Percentiles rank a stretch among this genome's conserved stretches.
These are phyloP conservation scores for Glonium stellatum DNA, from an alignment of 495 filamentous ascomycete species.

Conservation along the genomic window DNA sequence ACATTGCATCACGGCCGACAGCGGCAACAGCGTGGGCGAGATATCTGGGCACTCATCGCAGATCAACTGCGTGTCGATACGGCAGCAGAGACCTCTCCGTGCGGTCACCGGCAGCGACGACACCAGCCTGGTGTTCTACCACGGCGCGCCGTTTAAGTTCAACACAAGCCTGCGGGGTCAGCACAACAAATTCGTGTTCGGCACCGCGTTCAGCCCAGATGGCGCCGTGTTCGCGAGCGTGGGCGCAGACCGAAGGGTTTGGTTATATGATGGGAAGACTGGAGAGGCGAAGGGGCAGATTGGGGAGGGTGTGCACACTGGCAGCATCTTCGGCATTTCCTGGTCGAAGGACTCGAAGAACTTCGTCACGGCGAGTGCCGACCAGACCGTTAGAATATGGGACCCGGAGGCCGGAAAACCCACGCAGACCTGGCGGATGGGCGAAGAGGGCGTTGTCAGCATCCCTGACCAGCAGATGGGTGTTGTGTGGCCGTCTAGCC, in stretches of 20 bases:
- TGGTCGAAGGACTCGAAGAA: slow-evolving; percentile 85
- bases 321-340: slow-evolving; percentile 84
- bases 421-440: slow-evolving; percentile 76
- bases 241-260: slow-evolving; percentile 80
- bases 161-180: slow-evolving; percentile 64
- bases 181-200: slow-evolving; percentile 84
- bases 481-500: slow-evolving; percentile 80
- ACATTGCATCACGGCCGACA: slow-evolving; percentile 90
- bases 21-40: slow-evolving; percentile 91
- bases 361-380: slow-evolving; percentile 86
- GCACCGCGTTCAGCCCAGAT: slow-evolving; percentile 84
- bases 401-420: slow-evolving; percentile 74
- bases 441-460: slow-evolving; percentile 67
- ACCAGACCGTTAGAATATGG: slow-evolving; percentile 86
- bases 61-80: slow-evolving; percentile 86
- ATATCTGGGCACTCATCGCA: slow-evolving; percentile 82
- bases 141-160: slow-evolving; percentile 94
- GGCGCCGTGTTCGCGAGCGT: slow-evolving; percentile 78
- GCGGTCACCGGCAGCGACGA: slow-evolving; percentile 91
- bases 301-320: slow-evolving; percentile 77
- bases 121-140: slow-evolving; percentile 79
- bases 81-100: slow-evolving; percentile 78
- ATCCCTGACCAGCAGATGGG: slow-evolving; percentile 87
- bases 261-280: slow-evolving; percentile 91
- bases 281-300: slow-evolving; percentile 73